Percentiles rank a stretch among this genome's conserved stretches.
phyloP scores from a whole-genome alignment of 2,329 filamentous ascomycete species.

The Talaromyces sp. region DNA sequence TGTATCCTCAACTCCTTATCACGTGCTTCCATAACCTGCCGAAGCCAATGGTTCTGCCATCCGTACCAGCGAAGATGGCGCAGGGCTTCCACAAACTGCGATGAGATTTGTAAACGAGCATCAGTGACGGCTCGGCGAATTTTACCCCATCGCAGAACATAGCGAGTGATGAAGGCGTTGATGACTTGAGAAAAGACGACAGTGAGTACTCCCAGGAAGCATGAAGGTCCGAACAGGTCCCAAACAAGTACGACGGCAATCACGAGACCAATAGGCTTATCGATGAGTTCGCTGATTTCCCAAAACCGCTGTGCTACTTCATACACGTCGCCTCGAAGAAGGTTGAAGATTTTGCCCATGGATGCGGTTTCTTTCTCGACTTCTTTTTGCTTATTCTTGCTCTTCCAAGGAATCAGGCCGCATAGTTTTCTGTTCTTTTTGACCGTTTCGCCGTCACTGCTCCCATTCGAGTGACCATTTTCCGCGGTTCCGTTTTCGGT shows the following conservation, averaged over 20 bases:
- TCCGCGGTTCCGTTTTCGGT: constrained; percentile 20
- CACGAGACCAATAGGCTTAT: constrained; percentile 71
- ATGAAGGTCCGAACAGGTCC: constrained; percentile 75
- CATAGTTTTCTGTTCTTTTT: constrained; percentile 15
- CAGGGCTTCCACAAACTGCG: constrained; percentile 83
- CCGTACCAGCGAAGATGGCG: constrained; percentile 77
- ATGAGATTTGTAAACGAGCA: constrained; percentile 70
- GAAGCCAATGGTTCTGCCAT: constrained; percentile 74
- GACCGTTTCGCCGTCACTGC: constrained; percentile 23
- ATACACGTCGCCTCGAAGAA: constrained; percentile 61
- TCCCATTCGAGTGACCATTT: constrained; percentile 17
- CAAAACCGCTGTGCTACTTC: constrained; percentile 61
- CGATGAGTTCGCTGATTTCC: constrained; percentile 75
- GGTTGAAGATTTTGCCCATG: constrained; percentile 85
- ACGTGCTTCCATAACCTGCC: constrained; percentile 63
- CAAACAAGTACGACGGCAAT: constrained; percentile 71
- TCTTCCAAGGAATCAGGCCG: constrained; percentile 13
- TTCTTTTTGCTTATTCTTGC: constrained; percentile 28
- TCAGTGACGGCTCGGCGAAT: constrained; percentile 72
- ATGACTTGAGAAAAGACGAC: constrained; percentile 65
- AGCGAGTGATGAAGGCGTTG: constrained; percentile 64
- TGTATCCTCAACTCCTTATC: constrained; percentile 64
- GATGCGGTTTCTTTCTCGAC: constrained; percentile 60
- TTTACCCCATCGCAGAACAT: constrained; percentile 65
- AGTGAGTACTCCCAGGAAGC: constrained; percentile 67